phyloP scores from a whole-genome alignment of 805 yeast genomes.

The Helenozyma baotianmanensis region DNA sequence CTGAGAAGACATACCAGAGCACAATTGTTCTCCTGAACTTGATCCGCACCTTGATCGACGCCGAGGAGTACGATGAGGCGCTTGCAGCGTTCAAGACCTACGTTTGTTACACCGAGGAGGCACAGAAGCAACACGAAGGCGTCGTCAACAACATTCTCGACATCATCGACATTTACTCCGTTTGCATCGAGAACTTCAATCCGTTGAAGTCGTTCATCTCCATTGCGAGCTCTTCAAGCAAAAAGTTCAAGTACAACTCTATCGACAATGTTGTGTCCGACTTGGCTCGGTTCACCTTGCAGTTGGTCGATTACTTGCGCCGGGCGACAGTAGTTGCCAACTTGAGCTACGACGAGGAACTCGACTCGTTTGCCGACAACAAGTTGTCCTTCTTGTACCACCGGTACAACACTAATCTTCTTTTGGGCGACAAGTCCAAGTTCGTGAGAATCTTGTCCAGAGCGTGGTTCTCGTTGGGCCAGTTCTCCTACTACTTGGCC shows the following conservation, averaged over 20 bases:
- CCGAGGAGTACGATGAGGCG: conserved; percentile 40
- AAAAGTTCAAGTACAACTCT: conserved; percentile 24
- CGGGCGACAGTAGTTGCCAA: conserved; percentile 19
- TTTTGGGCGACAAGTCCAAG: conserved; percentile 23
- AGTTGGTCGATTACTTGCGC: conserved; percentile 23
- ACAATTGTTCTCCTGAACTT: conserved; percentile 28
- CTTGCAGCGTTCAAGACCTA: conserved; percentile 39
- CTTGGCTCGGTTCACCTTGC: conserved; percentile 14
- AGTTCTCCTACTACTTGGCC: conserved; percentile 24
- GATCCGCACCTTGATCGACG: conserved; percentile 28
- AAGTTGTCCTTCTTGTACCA: conserved; percentile 32
- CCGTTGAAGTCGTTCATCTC: conserved; percentile 28
- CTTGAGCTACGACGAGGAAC: conserved; percentile 25
- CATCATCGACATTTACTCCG: conserved; percentile 29
- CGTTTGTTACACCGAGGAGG: conserved; percentile 28
- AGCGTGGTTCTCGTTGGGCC: conserved; percentile 37
- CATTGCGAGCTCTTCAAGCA: conserved; percentile 5
- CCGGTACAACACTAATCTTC: conserved; percentile 29
- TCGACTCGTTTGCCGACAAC: conserved; percentile 8
- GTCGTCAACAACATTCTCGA: conserved; percentile 27
- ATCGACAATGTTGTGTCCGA: conserved; percentile 17
- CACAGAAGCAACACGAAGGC: conserved; percentile 28
- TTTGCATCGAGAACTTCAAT: conserved; percentile 31
- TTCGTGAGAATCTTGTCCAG: conserved; percentile 26
- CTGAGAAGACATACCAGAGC: conserved; percentile 35